Evolutionary conservation across 2,329 filamentous ascomycete species (phyloP).

Genomic region (Exophiala oligosperma): DNA sequence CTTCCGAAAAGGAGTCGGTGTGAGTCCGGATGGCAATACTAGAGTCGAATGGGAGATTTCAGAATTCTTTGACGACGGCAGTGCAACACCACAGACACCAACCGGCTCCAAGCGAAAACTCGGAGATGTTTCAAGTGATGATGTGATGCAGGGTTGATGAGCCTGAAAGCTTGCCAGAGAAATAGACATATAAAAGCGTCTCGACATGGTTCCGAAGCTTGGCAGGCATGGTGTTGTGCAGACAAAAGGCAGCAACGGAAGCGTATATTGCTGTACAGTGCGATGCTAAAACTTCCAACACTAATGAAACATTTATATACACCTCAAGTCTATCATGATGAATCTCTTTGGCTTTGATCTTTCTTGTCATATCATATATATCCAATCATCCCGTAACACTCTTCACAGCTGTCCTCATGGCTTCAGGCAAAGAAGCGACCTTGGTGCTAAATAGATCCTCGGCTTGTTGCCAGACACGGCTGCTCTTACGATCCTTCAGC

Average conservation of each 20-base stretch:
- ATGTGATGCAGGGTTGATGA: constrained; percentile 20
- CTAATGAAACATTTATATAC: not conserved
- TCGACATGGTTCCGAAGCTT: no score
- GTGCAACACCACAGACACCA: constrained; percentile 4
- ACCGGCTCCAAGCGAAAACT: constrained; percentile 27
- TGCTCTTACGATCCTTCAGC: constrained; percentile 71
- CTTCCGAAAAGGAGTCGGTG: constrained; percentile 56
- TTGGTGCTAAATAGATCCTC: constrained; percentile 75
- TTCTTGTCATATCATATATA: not conserved
- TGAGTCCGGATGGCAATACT: constrained; percentile 63
- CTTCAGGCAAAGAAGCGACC: constrained; percentile 65
- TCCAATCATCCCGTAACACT: constrained; percentile 13
- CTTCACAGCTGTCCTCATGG: constrained; percentile 14
- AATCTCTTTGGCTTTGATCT: not conserved
- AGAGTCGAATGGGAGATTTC: constrained; percentile 81
- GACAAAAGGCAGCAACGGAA: not conserved
- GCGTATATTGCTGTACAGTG: not conserved
- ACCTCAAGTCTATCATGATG: not conserved
- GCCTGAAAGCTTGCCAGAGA: not conserved
- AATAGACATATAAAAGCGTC: not conserved
- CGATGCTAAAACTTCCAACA: not conserved
- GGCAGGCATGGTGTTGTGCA: not conserved
- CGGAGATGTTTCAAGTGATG: constrained; percentile 23
- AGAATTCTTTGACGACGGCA: constrained; percentile 56
- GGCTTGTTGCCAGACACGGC: constrained; percentile 78